A percentile compares a stretch with the other conserved stretches of the same genome.
Conservation (phyloP, 1,284 basidiomycete species). For the Somion occarium region DNA sequence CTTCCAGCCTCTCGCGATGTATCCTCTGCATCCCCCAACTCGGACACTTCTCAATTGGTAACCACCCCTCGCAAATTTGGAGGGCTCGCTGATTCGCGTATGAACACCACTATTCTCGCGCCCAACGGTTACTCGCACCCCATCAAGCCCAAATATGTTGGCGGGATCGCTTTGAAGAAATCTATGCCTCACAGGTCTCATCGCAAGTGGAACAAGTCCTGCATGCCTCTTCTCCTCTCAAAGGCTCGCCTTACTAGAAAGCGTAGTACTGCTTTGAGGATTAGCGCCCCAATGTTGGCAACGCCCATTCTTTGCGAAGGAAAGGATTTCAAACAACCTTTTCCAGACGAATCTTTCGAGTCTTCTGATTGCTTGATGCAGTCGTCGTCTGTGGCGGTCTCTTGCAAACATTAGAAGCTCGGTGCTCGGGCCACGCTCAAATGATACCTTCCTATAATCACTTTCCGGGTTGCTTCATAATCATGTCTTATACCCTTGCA, state of each 20-base stretch:
- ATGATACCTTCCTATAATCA: no score
- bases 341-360: no score
- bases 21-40: neutral
- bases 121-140: neutral
- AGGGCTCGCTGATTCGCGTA: neutral
- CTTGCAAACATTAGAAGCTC: no score
- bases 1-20: neutral
- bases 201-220: slow-evolving; percentile 1
- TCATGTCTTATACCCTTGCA: no score
- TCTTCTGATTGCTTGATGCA: no score
- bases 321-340: no score
- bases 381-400: no score
- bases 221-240: neutral
- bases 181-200: neutral
- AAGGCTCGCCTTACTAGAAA: neutral
- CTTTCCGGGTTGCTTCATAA: no score
- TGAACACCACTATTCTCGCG: neutral
- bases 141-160: slow-evolving; percentile 1
- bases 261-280: neutral
- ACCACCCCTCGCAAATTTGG: neutral
- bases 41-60: neutral
- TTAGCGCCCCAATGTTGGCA: neutral
- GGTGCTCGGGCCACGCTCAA: no score
- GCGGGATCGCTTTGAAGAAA: slow-evolving; percentile 1
- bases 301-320: no score